Conservation (phyloP, 108 stramenopile species). For the Cyclotella distinguenda region DNA sequence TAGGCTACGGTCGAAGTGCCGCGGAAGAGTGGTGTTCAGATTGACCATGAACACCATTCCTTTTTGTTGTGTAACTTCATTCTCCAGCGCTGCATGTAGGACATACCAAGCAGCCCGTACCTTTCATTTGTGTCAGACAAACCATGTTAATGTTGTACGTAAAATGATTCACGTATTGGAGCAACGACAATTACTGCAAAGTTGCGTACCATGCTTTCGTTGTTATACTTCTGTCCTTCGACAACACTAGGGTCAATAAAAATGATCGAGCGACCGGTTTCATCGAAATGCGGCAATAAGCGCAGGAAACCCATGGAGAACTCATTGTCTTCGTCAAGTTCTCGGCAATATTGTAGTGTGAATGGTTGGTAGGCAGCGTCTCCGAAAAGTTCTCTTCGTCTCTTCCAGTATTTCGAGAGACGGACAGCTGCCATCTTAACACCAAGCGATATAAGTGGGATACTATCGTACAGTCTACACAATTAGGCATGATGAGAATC, state of each 20-base stretch:
- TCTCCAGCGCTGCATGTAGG: conserved; percentile 31
- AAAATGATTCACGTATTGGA: too few species aligned
- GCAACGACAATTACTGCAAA: too few species aligned
- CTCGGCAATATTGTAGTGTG: not conserved
- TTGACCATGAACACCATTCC: conserved; percentile 33
- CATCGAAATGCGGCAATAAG: conserved; percentile 31
- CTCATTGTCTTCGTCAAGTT: conserved; percentile 6
- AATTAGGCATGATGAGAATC: not conserved
- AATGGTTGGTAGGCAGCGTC: conserved; percentile 18
- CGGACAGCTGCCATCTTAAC: conserved; percentile 14
- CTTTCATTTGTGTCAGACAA: too few species aligned
- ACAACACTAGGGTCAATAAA: conserved; percentile 53
- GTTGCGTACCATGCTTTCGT: conserved; percentile 23
- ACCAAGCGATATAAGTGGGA: too few species aligned
- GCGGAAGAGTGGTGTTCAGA: not conserved
- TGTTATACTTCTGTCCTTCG: conserved; percentile 39
- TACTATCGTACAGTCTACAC: not conserved
- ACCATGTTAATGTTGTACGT: too few species aligned
- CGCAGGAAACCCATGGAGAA: conserved; percentile 21
- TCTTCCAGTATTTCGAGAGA: conserved; percentile 29
- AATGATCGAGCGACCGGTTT: conserved; percentile 44
- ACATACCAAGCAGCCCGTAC: conserved; percentile 23
- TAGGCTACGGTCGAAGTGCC: conserved; percentile 36
- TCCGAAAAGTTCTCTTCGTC: conserved; percentile 17
- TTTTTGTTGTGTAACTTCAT: conserved; percentile 32